Evolutionary conservation across 495 filamentous ascomycete species (phyloP).

Genomic region (Rusavskia elegans): DNA sequence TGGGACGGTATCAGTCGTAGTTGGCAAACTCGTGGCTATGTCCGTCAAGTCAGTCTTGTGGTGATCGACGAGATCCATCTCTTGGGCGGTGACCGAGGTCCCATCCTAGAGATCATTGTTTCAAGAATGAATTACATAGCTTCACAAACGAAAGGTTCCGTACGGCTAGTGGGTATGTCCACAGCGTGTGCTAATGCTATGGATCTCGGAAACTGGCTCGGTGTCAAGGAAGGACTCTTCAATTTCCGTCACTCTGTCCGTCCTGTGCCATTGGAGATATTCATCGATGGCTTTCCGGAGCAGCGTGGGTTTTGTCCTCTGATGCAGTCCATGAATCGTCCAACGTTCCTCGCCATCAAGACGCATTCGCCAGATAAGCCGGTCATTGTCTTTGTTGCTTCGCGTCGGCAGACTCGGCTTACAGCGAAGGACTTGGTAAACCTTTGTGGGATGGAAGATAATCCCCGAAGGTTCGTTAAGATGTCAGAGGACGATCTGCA

Average conservation of each 20-base stretch:
- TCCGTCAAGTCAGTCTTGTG: constrained; percentile 85
- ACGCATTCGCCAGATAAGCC: constrained; percentile 90
- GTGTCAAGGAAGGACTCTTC: constrained; percentile 91
- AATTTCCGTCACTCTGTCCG: constrained; percentile 98
- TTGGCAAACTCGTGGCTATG: constrained; percentile 94
- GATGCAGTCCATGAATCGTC: constrained; percentile 98
- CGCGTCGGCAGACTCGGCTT: constrained; percentile 81
- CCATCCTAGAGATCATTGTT: constrained; percentile 97
- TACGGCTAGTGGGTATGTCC: constrained; percentile 91
- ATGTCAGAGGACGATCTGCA: constrained; percentile 94
- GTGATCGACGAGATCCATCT: constrained; percentile 99
- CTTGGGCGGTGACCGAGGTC: constrained; percentile 85
- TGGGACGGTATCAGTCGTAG: constrained; percentile 98
- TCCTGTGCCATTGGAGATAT: constrained; percentile 87
- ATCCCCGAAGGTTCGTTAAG: constrained; percentile 76
- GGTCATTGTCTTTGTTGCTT: constrained; percentile 96
- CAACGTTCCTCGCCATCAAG: constrained; percentile 92
- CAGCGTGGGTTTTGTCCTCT: constrained; percentile 89
- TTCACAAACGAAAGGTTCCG: constrained; percentile 68
- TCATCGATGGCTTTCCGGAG: constrained; percentile 94
- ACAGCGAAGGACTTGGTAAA: constrained; percentile 95
- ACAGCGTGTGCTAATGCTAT: constrained; percentile 93
- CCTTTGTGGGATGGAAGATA: constrained; percentile 95
- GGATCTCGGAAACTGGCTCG: constrained; percentile 91
- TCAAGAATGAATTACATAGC: constrained; percentile 99